Evolutionary conservation across 2,329 filamentous ascomycete species (phyloP).

Genomic region (Trichothecium sympodiale): DNA sequence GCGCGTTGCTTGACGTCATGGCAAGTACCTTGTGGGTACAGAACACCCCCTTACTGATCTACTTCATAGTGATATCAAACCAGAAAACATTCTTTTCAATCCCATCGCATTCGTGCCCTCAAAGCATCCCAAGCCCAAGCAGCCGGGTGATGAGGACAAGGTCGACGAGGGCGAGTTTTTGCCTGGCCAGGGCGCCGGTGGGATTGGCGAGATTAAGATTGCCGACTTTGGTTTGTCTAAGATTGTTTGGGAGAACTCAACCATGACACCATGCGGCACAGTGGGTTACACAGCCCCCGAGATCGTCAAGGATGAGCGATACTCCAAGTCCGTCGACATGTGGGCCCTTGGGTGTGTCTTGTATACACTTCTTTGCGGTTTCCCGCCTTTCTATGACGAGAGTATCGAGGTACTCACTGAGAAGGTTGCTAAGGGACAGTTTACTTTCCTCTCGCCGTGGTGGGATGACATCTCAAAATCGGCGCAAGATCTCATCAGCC

Average conservation of each 20-base stretch:
- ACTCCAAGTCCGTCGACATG: constrained; percentile 99
- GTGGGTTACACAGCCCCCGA: constrained; percentile 97
- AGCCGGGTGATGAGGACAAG: constrained; percentile 92
- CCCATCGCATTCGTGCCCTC: constrained; percentile 74
- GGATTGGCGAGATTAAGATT: constrained; percentile 92
- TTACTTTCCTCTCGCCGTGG: constrained; percentile 96
- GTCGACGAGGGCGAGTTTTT: constrained; percentile 92
- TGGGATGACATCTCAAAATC: constrained; percentile 98
- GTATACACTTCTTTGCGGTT: constrained; percentile 93
- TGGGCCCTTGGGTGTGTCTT: constrained; percentile 96
- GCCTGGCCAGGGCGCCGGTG: constrained; percentile 68
- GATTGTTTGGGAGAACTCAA: constrained; percentile 95
- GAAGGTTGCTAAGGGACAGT: constrained; percentile 93
- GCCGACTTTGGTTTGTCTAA: constrained; percentile 97
- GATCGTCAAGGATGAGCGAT: constrained; percentile 97
- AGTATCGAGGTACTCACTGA: constrained; percentile 94
- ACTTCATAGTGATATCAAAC: constrained; percentile 77
- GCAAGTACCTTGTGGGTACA: constrained; percentile 8
- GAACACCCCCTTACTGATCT: constrained; percentile 2
- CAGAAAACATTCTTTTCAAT: constrained; percentile 91
- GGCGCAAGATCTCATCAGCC: constrained; percentile 86
- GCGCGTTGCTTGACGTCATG: constrained; percentile 6
- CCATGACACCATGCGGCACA: constrained; percentile 98
- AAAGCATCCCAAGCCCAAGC: constrained; percentile 67
- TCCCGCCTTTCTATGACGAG: constrained; percentile 97